A percentile compares a stretch with the other conserved stretches of the same genome.
Evolutionary conservation across 1,284 basidiomycete genomes (phyloP).

Genomic region (Rhodotorula sp.): DNA sequence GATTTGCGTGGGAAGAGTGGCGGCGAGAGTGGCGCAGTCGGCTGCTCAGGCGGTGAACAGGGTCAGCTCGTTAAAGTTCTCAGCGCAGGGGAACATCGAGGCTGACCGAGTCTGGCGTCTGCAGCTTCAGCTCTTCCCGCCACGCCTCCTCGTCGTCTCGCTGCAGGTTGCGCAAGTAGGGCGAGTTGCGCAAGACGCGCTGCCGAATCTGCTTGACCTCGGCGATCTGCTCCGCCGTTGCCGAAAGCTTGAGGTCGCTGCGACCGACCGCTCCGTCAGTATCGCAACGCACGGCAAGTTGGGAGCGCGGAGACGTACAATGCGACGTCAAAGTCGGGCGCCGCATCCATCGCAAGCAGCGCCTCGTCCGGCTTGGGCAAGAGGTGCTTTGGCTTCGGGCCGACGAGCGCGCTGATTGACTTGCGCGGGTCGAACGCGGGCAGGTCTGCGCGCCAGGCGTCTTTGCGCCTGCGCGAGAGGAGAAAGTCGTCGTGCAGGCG

Average conservation of each 20-base stretch:
- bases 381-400: background rate
- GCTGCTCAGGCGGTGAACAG: background rate
- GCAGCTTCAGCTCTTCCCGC: no score
- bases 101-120: no score
- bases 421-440: background rate
- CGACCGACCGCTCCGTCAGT: background rate
- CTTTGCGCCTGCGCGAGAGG: background rate
- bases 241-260: constrained; percentile 16
- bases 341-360: background rate
- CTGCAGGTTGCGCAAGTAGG: background rate
- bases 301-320: constrained; percentile 6
- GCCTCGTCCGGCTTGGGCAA: constrained; percentile 1
- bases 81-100: no score
- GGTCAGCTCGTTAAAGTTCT: no score
- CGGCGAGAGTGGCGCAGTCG: constrained; percentile 1
- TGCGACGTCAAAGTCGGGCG: constrained; percentile 10
- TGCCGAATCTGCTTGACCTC: background rate
- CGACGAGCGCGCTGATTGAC: background rate
- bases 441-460: background rate
- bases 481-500: constrained; percentile 8
- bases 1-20: constrained; percentile 2
- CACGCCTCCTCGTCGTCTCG: background rate
- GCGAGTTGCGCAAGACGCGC: background rate
- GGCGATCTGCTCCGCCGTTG: background rate
- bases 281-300: rapidly evolving